Base-by-base conservation (phyloP, 345 rosid species). In the Gossypium rotundifolium region DNA sequence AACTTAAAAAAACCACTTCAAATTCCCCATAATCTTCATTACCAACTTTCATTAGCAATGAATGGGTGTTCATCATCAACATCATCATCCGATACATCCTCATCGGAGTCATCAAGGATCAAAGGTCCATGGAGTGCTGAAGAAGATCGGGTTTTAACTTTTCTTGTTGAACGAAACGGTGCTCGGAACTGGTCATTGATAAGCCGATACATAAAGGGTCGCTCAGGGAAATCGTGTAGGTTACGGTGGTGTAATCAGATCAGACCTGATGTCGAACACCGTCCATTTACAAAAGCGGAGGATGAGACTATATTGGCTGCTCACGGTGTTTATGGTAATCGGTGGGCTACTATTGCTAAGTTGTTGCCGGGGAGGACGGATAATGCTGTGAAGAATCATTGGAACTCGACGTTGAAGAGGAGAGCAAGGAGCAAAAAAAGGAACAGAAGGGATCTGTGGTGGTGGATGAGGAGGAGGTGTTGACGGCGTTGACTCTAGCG, bases 41-140 rank as follows among this genome's bases (percentile, higher is more conserved):
- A 4, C 6, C 6, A 4, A 33, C 1, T 33, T 33, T 33, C 38
- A 33, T 33, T 33, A 74, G 72, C 75, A 33, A 33, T 73, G 65
- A 83, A 79, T 74, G 57, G 78, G 48, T 79, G 82, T 42, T 84
- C 83, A 11, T 78, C 86, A 59, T 83, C 89, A 27, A 63, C 84
- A 38, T 82, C 85, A 5, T 80, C 84, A 33, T 88, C 92, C 1
- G 87, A 82, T 23, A 72, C 87, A 38, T 88, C 88, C 11, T 84
- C 88, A 40, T 87, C 93, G 0, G 84, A 84, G 11, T 80, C 92
- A 4, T 79, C 40, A 33, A 33, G 40, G 70, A 87, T 88, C 70
- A 88, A 85, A 77, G 93, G 93, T 52, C 93, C 93, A 0, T 88
- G 93, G 93, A 88, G 93, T 46, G 88, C 93, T 0, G 93, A 88